Percentiles rank a stretch among this genome's conserved stretches.
phyloP scores from a whole-genome alignment of 768 basidiomycete genomes.

The Termitomyces sp. region DNA sequence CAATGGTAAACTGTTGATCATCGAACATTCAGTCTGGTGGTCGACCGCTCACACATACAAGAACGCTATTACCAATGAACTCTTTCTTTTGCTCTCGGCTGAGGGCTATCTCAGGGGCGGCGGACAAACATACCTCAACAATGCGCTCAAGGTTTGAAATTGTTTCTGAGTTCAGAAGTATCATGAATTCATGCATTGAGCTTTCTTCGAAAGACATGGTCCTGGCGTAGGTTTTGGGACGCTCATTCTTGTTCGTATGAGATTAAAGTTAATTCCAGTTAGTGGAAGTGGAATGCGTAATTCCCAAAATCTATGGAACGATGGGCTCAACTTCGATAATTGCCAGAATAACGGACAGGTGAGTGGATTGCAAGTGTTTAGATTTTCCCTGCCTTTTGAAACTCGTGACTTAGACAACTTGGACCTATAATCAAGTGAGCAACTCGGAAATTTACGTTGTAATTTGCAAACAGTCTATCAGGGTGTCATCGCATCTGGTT shows the following conservation, averaged over 20 bases:
- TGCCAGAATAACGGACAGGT: conserved; percentile 45
- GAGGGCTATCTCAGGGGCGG: conserved; percentile 37
- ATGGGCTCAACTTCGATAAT: conserved; percentile 31
- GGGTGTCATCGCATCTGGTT: conserved; percentile 54
- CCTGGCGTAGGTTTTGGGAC: conserved; percentile 26
- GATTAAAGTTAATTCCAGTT: conserved; percentile 22
- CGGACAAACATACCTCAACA: conserved; percentile 38
- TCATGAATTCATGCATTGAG: background rate
- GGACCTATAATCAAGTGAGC: conserved; percentile 56
- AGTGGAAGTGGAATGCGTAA: conserved; percentile 42
- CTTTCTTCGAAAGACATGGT: conserved; percentile 24
- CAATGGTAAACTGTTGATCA: background rate
- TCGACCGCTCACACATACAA: conserved; percentile 52
- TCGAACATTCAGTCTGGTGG: conserved; percentile 45
- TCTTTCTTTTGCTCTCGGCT: conserved; percentile 50
- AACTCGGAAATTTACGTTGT: background rate
- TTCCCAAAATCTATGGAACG: conserved; percentile 40
- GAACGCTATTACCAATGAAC: conserved; percentile 58
- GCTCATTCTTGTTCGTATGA: background rate
- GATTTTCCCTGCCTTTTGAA: background rate
- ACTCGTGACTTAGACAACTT: conserved; percentile 36
- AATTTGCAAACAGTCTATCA: conserved; percentile 12
- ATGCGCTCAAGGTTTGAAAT: conserved; percentile 39
- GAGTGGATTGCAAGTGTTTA: background rate
- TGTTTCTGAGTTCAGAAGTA: background rate